Evolutionary conservation across 768 basidiomycete genomes (phyloP), one percentile per base, ranked within the genome.

Genomic region (Naganishia randhawae): DNA sequence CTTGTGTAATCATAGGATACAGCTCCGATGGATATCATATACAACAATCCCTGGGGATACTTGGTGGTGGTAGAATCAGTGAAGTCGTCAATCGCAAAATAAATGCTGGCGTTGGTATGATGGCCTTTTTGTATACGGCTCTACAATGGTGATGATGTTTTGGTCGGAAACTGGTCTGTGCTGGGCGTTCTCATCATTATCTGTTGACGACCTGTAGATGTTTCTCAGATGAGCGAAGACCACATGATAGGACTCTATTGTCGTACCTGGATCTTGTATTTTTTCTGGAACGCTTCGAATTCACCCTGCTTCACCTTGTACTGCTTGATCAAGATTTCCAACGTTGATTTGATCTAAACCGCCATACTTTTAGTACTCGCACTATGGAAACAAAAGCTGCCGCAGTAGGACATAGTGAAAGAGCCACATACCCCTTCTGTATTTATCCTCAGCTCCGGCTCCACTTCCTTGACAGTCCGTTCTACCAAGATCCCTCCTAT

Each of bases 401-500:
- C 8, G 19, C 19, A 29, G 9, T 1, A 1, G 8, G 37, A 5
- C 5, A 4, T 14, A 22, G 6, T 65, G 41, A 3, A 22, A 2
- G 16, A 17, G n/a, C 4, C 6, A 68, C 88, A 71, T 75, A 94
- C 92, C 68, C 91, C 91, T 75, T 92, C 88, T 61, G 86, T 84
- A 75, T 93, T 97, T n/a, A 88, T 91, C 79, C 90, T 86, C 50
- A 99, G 81, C 32, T 89, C 87, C 41, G 96, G 95, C 41, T 90
- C 87, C 57, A 98, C 91, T 72, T 98, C 95, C 77, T 89, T 88
- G 52, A 98, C 96, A 1, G 94, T 97, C 53, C 94, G 85, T 78
- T 98, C 93, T 32, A 98, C 95, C 17, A 99, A 85, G 7, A 96
- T 88, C 32, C 95, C 95, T 6, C 96, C 96, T 71, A 99, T 89